Evolutionary conservation across 2,329 filamentous ascomycete species (phyloP).

Genomic region (Pseudofabraea citricarpa): DNA sequence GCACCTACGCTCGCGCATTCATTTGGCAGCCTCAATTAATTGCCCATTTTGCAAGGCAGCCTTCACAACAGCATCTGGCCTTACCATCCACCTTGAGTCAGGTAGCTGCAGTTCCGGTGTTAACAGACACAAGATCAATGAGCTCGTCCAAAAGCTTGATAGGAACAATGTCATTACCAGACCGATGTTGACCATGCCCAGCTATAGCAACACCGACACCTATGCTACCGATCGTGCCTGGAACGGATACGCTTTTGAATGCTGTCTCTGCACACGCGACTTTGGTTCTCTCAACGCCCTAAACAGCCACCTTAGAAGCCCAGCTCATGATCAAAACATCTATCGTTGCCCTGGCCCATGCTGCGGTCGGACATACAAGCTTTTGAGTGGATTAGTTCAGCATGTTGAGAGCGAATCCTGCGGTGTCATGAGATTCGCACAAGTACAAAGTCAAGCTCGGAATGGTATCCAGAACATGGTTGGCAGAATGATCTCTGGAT

Average conservation of each 20-base stretch:
- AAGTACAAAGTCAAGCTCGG: background rate
- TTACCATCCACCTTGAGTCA: conserved; percentile 55
- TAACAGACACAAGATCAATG: conserved; percentile 44
- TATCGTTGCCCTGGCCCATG: conserved; percentile 9
- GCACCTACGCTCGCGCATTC: conserved; percentile 50
- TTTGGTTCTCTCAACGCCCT: conserved; percentile 35
- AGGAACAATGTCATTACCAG: conserved; percentile 44
- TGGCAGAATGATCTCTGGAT: background rate
- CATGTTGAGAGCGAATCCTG: background rate
- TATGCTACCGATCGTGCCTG: conserved; percentile 35
- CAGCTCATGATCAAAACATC: conserved; percentile 41
- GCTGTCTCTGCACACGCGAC: conserved; percentile 45
- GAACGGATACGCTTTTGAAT: conserved; percentile 44
- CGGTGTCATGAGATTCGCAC: background rate
- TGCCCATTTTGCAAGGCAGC: conserved; percentile 51
- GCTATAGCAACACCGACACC: conserved; percentile 26
- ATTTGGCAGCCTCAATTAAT: conserved; percentile 36
- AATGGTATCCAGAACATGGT: background rate
- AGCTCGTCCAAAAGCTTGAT: conserved; percentile 40
- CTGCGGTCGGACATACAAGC: background rate
- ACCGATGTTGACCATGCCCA: conserved; percentile 42
- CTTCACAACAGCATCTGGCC: conserved; percentile 46
- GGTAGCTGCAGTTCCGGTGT: conserved; percentile 42
- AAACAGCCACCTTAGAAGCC: conserved; percentile 50
- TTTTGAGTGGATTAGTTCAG: background rate